Conservation (phyloP, 106 monocot species). For the Gastrodia elata region DNA sequence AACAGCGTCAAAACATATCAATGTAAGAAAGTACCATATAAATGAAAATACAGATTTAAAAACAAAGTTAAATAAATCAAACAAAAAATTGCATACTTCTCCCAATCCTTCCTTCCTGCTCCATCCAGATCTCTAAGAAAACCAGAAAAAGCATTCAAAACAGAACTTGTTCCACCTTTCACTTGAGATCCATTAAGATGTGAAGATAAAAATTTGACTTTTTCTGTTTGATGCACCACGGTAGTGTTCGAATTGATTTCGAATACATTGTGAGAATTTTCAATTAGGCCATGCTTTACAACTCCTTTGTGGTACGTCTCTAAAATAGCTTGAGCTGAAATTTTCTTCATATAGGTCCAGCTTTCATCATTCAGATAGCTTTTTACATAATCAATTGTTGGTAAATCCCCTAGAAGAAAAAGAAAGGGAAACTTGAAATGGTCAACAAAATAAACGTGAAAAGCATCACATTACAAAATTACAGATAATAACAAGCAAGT, state of each 20-base stretch:
- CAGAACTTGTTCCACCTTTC: conserved; percentile 58
- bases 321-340: conserved; percentile 45
- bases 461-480: not conserved
- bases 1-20: not conserved
- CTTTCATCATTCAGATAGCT: conserved; percentile 34
- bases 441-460: not conserved
- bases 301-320: conserved; percentile 11
- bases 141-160: conserved; percentile 71
- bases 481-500: not conserved
- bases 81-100: conserved; percentile 52
- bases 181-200: conserved; percentile 50
- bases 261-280: conserved; percentile 7
- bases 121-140: conserved; percentile 89
- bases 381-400: conserved; percentile 58
- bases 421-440: conserved; percentile 10
- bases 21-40: not conserved
- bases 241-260: conserved; percentile 10
- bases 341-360: conserved; percentile 51
- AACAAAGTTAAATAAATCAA: not conserved
- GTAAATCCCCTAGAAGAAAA: conserved; percentile 52
- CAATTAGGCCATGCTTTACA: conserved; percentile 11
- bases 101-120: conserved; percentile 79
- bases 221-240: conserved; percentile 17
- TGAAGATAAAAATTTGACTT: conserved; percentile 49
- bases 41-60: not conserved